Evolutionary conservation across 768 basidiomycete species (phyloP), one percentile per base, ranked within the genome.

Genomic region (Suillus cothurnatus): DNA sequence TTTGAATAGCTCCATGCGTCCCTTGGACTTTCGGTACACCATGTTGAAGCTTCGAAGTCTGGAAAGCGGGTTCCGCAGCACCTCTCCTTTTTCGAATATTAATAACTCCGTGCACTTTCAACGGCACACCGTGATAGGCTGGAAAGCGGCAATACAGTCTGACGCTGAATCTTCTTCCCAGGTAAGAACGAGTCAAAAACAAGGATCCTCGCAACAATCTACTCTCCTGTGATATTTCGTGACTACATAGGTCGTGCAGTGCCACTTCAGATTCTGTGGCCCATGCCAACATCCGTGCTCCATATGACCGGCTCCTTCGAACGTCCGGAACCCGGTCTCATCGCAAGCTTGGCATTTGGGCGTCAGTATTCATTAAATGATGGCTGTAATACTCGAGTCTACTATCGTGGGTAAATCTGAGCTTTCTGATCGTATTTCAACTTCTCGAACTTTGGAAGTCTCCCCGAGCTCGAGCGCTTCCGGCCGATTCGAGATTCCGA

Each of bases 381-480:
- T 0, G n/a, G n/a, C n/a, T n/a, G n/a, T n/a, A n/a, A n/a, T n/a
- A n/a, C n/a, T n/a, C n/a, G n/a, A n/a, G n/a, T n/a, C n/a, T n/a
- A n/a, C 47, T n/a, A 14, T 49, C 53, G 31, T n/a, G 53, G 31
- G 53, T 31, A 55, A 32, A n/a, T 32, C 8, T 9, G 57, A 58
- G 26, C 36, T 39, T 58, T 39, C 56, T 57, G 36, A 38, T 63
- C 62, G 26, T 23, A 39, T 61, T 34, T 43, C 23, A 41, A 19
- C 32, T 58, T 58, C 57, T 39, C 57, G 57, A 58, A 58, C 4
- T 28, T 2, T 19, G 17, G 50, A 52, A 52, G 4, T 26, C 15
- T 26, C 52, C 6, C 21, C 53, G 31, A 21, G 1, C 31, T 21
- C 31, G 11, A 53, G 9, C 49, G n/a, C 23, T 50, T 23, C 49